Evolutionary conservation across 345 rosid species (phyloP).

Genomic region (Lepidium aucheri): DNA sequence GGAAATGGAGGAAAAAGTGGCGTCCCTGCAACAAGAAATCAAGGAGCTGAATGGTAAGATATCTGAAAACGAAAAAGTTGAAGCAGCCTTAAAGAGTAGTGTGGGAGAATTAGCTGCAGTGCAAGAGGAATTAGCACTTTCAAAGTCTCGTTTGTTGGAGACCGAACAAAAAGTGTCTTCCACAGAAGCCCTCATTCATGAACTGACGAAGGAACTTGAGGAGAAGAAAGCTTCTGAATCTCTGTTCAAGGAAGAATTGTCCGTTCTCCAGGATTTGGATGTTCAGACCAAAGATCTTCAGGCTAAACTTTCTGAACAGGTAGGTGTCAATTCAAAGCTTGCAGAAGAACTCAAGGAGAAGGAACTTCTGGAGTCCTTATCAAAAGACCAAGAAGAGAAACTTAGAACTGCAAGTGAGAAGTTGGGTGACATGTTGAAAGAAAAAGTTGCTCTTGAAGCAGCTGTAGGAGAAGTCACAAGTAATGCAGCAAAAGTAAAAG

Average conservation of each 20-base stretch:
- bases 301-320: slow-evolving; percentile 47
- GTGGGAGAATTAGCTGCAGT: slow-evolving; percentile 47
- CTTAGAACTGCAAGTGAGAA: slow-evolving; percentile 50
- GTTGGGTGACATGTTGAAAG: slow-evolving; percentile 49
- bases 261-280: slow-evolving; percentile 42
- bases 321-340: slow-evolving; percentile 27
- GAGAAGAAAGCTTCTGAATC: slow-evolving; percentile 59
- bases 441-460: slow-evolving; percentile 56
- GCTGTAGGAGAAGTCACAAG: slow-evolving; percentile 41
- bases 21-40: slow-evolving; percentile 57
- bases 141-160: slow-evolving; percentile 52
- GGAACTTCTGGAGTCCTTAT: slow-evolving; percentile 40
- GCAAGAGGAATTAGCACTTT: slow-evolving; percentile 55
- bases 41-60: slow-evolving; percentile 53
- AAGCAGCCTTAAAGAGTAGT: slow-evolving; percentile 61
- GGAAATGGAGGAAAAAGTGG: slow-evolving; percentile 59
- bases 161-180: slow-evolving; percentile 54
- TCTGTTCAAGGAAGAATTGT: slow-evolving; percentile 48
- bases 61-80: slow-evolving; percentile 59
- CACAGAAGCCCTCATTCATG: slow-evolving; percentile 50
- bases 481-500: slow-evolving; percentile 37
- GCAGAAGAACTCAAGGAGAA: slow-evolving; percentile 50
- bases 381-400: slow-evolving; percentile 57
- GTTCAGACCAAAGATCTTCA: slow-evolving; percentile 47
- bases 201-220: slow-evolving; percentile 55